These are phyloP conservation scores for Heliamphora pulchella DNA, from an alignment of 179 eudicot genomes.

Conservation along the genomic window DNA sequence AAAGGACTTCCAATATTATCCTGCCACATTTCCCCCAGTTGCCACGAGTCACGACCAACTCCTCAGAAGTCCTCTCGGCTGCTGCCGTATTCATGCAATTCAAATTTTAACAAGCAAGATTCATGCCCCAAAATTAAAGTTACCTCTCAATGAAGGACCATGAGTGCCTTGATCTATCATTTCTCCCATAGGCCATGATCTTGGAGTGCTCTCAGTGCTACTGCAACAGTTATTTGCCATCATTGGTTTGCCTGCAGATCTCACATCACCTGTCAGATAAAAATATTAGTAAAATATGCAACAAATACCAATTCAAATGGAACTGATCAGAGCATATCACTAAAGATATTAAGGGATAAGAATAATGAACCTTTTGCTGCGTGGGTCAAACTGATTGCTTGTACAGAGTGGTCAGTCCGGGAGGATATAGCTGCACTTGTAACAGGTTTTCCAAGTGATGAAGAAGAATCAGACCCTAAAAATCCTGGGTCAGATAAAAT, in stretches of 20 bases:
- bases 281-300: neutral
- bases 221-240: constrained; percentile 46
- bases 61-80: no score
- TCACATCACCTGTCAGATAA: constrained; percentile 41
- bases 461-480: constrained; percentile 43
- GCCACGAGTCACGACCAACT: no score
- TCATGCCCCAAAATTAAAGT: neutral
- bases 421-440: constrained; percentile 23
- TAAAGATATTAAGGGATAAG: neutral
- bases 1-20: no score
- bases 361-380: constrained; percentile 37
- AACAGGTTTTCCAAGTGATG: constrained; percentile 33
- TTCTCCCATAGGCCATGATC: constrained; percentile 40
- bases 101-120: neutral
- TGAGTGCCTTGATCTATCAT: constrained; percentile 38
- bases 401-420: constrained; percentile 27
- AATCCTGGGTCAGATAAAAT: constrained; percentile 39
- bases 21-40: no score
- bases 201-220: constrained; percentile 57
- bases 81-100: no score
- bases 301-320: neutral
- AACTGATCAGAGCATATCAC: neutral
- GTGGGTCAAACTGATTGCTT: constrained; percentile 30
- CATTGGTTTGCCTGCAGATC: constrained; percentile 26
- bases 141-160: constrained; percentile 48